These are phyloP conservation scores for Leishmania arabica DNA, from an alignment of 208 protist genomes.

Conservation along the genomic window DNA sequence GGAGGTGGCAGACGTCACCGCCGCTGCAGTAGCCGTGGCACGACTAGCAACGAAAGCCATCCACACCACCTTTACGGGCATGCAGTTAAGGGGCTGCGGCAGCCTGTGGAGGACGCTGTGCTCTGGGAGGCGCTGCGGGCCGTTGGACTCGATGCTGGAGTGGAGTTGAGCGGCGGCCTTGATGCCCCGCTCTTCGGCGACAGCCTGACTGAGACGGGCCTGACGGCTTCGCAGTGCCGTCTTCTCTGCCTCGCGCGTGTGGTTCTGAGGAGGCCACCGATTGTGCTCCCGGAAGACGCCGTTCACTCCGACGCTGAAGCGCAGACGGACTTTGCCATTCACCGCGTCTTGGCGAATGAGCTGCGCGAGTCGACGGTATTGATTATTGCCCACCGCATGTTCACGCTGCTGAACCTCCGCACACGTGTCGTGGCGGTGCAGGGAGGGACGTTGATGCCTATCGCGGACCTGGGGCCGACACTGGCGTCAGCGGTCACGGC, in stretches of 20 bases:
- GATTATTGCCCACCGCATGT: conserved; percentile 94
- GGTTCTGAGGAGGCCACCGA: conserved; percentile 75
- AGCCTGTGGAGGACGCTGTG: conserved; percentile 34
- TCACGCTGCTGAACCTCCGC: conserved; percentile 91
- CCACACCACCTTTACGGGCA: neutral
- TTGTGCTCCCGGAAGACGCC: conserved; percentile 96
- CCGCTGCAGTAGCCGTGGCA: conserved; percentile 3
- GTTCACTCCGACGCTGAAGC: conserved; percentile 74
- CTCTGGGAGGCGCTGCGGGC: conserved; percentile 55
- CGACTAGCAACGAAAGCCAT: neutral
- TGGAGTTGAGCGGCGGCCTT: conserved; percentile 43
- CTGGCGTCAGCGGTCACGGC: neutral
- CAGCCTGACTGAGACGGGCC: conserved; percentile 34
- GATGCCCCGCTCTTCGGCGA: conserved; percentile 55
- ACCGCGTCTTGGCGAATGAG: conserved; percentile 78
- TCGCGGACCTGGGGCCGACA: conserved; percentile 20
- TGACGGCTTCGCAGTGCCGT: conserved; percentile 93
- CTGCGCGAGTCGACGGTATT: conserved; percentile 93
- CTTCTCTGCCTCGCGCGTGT: conserved; percentile 95
- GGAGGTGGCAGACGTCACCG: conserved; percentile 2
- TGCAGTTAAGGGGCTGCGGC: conserved; percentile 8
- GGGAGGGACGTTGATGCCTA: conserved; percentile 36
- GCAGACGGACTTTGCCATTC: conserved; percentile 81
- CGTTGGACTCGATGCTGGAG: conserved; percentile 40
- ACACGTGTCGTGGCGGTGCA: conserved; percentile 85